Evolutionary conservation across 805 yeast genomes (phyloP).

Genomic region (Citeromyces matritensis): DNA sequence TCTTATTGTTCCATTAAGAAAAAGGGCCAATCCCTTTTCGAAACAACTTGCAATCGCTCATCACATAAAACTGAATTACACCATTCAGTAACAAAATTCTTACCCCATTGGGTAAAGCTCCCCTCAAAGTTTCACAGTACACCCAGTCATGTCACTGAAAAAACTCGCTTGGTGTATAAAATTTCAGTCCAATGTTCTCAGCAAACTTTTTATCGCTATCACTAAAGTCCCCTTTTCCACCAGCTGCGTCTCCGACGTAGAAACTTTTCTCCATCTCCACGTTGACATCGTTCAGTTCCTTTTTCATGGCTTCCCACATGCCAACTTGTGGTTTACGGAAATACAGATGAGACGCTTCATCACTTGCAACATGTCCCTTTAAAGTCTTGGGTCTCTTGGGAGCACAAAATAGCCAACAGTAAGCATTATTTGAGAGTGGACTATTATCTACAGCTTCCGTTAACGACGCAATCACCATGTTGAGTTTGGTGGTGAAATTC

Average conservation of each 20-base stretch:
- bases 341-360: constrained; percentile 15
- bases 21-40: too few species aligned
- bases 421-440: constrained; percentile 2
- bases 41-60: too few species aligned
- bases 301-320: constrained; percentile 42
- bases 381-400: constrained; percentile 28
- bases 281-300: constrained; percentile 10
- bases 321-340: constrained; percentile 70
- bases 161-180: constrained; percentile 50
- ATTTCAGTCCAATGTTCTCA: constrained; percentile 29
- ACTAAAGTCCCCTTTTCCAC: constrained; percentile 64
- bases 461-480: constrained; percentile 17
- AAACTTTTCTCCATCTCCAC: constrained; percentile 31
- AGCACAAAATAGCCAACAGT: constrained; percentile 44
- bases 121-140: too few species aligned
- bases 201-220: constrained; percentile 72
- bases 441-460: constrained; percentile 9
- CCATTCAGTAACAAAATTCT: too few species aligned
- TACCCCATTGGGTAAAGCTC: too few species aligned
- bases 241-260: constrained; percentile 97
- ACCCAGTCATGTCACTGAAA: constrained; percentile 4
- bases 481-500: constrained; percentile 25
- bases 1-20: too few species aligned
- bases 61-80: too few species aligned
- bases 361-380: constrained; percentile 6